These are phyloP conservation scores for Cornus kousa DNA, from an alignment of 148 eudicot genomes.

Conservation along the genomic window DNA sequence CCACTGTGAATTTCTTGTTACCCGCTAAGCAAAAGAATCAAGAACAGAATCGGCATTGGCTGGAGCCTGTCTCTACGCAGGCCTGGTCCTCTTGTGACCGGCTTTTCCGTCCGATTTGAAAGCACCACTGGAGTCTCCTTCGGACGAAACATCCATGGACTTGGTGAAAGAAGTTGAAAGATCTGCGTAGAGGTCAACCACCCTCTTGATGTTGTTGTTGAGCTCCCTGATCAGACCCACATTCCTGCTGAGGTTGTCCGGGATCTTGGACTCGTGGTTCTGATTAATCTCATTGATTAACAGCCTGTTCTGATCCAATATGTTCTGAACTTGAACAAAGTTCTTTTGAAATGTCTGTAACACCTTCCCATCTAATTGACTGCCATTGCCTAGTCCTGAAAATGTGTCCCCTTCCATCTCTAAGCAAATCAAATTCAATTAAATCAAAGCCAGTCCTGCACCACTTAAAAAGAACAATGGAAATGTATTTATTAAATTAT, in stretches of 20 bases:
- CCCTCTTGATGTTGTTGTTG: conserved; percentile 73
- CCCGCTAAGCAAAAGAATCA: conserved; percentile 9
- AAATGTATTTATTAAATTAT: neutral
- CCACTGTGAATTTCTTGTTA: neutral
- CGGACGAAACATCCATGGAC: conserved; percentile 63
- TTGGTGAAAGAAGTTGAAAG: conserved; percentile 58
- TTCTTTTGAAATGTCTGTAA: conserved; percentile 65
- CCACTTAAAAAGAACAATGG: conserved; percentile 8
- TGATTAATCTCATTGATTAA: conserved; percentile 80
- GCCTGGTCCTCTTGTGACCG: conserved; percentile 52
- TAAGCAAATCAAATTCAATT: neutral
- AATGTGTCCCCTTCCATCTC: conserved; percentile 67
- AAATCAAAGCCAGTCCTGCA: conserved; percentile 27
- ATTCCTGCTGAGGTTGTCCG: conserved; percentile 68
- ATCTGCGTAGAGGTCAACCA: conserved; percentile 74
- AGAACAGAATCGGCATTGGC: neutral
- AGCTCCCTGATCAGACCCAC: conserved; percentile 78
- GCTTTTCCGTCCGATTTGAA: conserved; percentile 49
- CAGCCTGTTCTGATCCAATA: conserved; percentile 68
- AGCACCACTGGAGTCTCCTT: conserved; percentile 67
- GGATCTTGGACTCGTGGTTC: conserved; percentile 74
- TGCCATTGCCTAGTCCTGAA: conserved; percentile 55
- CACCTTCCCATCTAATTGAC: conserved; percentile 57
- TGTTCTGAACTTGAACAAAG: conserved; percentile 71
- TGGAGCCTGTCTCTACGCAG: conserved; percentile 27